These are phyloP conservation scores for Albophoma yamanashiensis DNA, from an alignment of 2,329 filamentous ascomycete species.

Conservation along the genomic window DNA sequence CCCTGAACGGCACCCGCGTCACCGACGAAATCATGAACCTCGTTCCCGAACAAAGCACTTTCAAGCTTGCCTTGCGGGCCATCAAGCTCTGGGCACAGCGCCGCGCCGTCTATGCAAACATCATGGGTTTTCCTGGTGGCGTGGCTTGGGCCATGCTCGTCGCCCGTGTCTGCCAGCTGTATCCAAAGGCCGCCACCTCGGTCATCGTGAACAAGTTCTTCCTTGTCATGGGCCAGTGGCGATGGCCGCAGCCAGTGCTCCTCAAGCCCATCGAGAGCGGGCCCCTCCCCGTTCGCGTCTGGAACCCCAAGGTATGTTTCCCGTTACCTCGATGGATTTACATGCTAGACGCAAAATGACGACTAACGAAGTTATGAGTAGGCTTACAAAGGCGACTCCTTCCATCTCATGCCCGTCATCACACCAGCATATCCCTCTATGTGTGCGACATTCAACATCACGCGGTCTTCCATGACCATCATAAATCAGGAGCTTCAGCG, in stretches of 20 bases:
- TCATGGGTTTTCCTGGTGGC: slow-evolving; percentile 92
- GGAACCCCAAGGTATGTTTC: slow-evolving; percentile 72
- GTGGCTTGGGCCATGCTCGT: slow-evolving; percentile 98
- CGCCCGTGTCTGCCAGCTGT: slow-evolving; percentile 89
- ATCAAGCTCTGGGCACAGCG: slow-evolving; percentile 96
- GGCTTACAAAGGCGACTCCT: slow-evolving; percentile 70
- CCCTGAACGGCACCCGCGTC: slow-evolving; percentile 87
- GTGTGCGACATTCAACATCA: slow-evolving; percentile 95
- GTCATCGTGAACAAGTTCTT: slow-evolving; percentile 93
- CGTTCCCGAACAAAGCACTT: slow-evolving; percentile 82
- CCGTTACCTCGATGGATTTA: background rate
- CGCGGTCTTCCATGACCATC: slow-evolving; percentile 71
- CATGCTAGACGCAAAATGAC: background rate
- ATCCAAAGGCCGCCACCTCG: slow-evolving; percentile 82
- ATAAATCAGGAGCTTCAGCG: slow-evolving; percentile 75
- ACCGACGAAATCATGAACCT: slow-evolving; percentile 84
- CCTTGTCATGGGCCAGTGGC: slow-evolving; percentile 80
- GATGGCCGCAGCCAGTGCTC: slow-evolving; percentile 87
- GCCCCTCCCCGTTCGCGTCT: slow-evolving; percentile 71
- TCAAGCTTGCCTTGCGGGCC: slow-evolving; percentile 77
- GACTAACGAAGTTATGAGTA: slow-evolving; percentile 19
- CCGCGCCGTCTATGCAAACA: slow-evolving; percentile 88
- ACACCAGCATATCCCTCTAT: slow-evolving; percentile 96
- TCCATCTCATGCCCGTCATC: slow-evolving; percentile 95
- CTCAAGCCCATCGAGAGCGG: slow-evolving; percentile 81